Evolutionary conservation across 148 eudicot species (phyloP), one percentile per base, ranked within the genome.

Genomic region (Spergularia bocconei): DNA sequence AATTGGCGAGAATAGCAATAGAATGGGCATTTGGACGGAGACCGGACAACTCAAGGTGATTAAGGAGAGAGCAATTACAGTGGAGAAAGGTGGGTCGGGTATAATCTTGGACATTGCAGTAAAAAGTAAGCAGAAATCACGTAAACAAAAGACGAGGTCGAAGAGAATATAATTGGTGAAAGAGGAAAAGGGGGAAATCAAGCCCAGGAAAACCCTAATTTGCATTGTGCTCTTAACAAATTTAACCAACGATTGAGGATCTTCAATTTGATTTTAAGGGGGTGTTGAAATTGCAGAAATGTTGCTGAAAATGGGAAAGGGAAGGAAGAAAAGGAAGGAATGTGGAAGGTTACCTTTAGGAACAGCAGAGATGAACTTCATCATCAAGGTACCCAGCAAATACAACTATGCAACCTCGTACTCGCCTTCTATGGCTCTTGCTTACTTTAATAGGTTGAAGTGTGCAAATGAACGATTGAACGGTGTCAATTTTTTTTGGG

Each of bases 1-100:
- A 62, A 6, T 62, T 62, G 66, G 66, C 66, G 6, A 62, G 66
- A 33, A 62, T 23, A 62, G 29, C 66, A 62, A 62, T 11, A 29
- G 66, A 62, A 62, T 62, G 66, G 13, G 11, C 23, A 62, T 62
- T 23, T 8, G 66, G 66, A 1, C 66, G 66, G 39, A 29, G 2
- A 29, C 2, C 36, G 36, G 36, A 29, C 36, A 29, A 29, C 36
- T 2, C 36, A 29, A 29, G 66, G 1, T 62, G 13, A 23, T 62
- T 11, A 62, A 13, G 21, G 41, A 62, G 66, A 62, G 66, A 62
- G 38, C 4, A 33, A 62, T 25, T 4, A 62, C 38, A 25, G 66
- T 23, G 12, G 66, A 10, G 7, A 62, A 62, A 23, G 66, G 41
- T 38, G 66, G 66, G 23, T 23, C 6, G 66, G 66, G 66, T 23